Conservation (phyloP, 2,329 filamentous ascomycete genomes). For the Cladorrhinum sp. region DNA sequence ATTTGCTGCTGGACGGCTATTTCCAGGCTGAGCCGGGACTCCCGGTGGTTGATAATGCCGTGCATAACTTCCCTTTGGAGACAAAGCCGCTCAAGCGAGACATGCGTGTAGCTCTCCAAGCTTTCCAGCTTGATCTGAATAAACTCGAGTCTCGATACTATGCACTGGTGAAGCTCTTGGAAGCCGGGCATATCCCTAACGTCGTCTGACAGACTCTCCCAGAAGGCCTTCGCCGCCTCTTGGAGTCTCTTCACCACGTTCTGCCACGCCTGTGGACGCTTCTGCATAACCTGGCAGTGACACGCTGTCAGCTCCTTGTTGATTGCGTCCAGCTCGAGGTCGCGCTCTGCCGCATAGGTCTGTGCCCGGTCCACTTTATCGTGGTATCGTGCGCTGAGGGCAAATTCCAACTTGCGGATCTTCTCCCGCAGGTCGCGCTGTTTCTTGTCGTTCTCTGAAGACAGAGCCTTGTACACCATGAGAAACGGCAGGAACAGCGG, state of each 20-base stretch:
- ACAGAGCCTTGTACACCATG: conserved; percentile 29
- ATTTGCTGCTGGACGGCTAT: conserved; percentile 27
- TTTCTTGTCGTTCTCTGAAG: conserved; percentile 28
- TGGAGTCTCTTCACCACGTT: conserved; percentile 27
- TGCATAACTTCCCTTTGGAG: conserved; percentile 35
- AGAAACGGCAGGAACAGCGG: conserved; percentile 35
- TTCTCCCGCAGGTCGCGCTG: conserved; percentile 31
- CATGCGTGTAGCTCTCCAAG: conserved; percentile 35
- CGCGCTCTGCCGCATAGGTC: not conserved
- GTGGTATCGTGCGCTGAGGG: conserved; percentile 28
- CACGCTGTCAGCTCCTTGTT: conserved; percentile 32
- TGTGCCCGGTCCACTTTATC: not conserved
- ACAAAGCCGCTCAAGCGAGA: conserved; percentile 34
- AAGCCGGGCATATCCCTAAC: not conserved
- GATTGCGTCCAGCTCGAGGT: conserved; percentile 31
- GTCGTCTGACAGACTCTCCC: conserved; percentile 1
- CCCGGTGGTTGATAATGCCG: conserved; percentile 35
- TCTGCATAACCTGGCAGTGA: conserved; percentile 34
- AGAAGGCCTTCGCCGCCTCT: conserved; percentile 24
- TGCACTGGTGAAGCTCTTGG: conserved; percentile 26
- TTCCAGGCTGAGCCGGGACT: conserved; percentile 35
- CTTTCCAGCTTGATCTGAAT: conserved; percentile 35
- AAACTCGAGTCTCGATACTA: conserved; percentile 33
- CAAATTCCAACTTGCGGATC: conserved; percentile 32
- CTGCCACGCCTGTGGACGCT: conserved; percentile 33